These are phyloP conservation scores for Nepenthes gracilis DNA, from an alignment of 148 eudicot genomes.

Conservation along the genomic window DNA sequence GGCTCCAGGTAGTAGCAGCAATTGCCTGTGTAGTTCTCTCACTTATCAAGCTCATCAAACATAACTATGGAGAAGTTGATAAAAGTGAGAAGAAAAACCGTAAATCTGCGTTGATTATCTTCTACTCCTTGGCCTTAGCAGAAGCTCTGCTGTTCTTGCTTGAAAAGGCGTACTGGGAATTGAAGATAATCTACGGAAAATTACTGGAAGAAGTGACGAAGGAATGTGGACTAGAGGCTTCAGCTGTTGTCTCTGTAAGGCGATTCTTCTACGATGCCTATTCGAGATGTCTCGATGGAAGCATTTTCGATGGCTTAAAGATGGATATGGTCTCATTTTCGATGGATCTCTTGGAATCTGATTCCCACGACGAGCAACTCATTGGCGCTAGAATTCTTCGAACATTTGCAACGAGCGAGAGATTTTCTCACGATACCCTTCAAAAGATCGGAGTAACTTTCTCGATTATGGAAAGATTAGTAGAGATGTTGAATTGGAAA, in stretches of 20 bases:
- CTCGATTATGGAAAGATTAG: conserved; percentile 61
- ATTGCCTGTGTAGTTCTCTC: conserved; percentile 61
- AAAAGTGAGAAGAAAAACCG: conserved; percentile 65
- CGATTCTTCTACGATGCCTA: conserved; percentile 91
- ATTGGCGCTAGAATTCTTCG: conserved; percentile 58
- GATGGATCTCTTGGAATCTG: conserved; percentile 62
- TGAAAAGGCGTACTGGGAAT: conserved; percentile 83
- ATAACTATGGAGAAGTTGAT: conserved; percentile 42
- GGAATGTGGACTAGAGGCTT: conserved; percentile 58
- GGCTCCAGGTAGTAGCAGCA: conserved; percentile 68
- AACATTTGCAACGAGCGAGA: conserved; percentile 26
- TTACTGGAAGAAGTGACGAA: conserved; percentile 49
- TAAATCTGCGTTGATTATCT: conserved; percentile 49
- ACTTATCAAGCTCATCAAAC: conserved; percentile 43
- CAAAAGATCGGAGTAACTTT: conserved; percentile 63
- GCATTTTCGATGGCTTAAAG: conserved; percentile 81
- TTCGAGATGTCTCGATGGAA: conserved; percentile 67
- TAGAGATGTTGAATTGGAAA: conserved; percentile 91
- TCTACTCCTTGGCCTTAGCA: conserved; percentile 72
- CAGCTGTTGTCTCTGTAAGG: conserved; percentile 43
- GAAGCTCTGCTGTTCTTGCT: conserved; percentile 71
- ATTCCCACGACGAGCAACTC: conserved; percentile 74
- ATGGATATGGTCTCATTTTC: conserved; percentile 94
- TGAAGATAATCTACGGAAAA: conserved; percentile 33
- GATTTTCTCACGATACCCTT: conserved; percentile 58